A percentile compares a stretch with the other conserved stretches of the same genome.
Conservation (phyloP, 2,329 filamentous ascomycete genomes). For the Colletotrichum gigasporum region DNA sequence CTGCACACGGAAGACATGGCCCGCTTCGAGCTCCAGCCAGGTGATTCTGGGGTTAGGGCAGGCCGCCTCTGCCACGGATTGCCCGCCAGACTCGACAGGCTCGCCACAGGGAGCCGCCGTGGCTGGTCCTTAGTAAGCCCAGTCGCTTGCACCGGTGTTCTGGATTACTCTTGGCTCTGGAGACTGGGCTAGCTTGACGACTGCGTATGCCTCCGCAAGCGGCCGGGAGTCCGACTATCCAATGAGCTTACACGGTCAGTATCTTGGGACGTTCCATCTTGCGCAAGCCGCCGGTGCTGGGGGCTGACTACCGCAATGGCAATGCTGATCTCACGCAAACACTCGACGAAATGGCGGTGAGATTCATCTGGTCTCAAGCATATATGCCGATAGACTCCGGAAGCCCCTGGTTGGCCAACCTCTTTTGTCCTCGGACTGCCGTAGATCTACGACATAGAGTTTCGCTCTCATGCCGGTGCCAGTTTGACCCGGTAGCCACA, state of each 20-base stretch:
- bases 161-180: background rate
- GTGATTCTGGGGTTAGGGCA: constrained; percentile 16
- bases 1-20: background rate
- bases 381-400: background rate
- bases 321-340: background rate
- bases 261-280: background rate
- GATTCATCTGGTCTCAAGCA: constrained; percentile 2
- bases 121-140: constrained; percentile 2
- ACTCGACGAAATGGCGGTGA: constrained; percentile 23
- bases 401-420: background rate
- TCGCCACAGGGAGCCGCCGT: constrained; percentile 9
- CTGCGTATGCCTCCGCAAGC: too few relatives aligned
- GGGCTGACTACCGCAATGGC: background rate
- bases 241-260: constrained; percentile 8
- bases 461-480: constrained; percentile 17
- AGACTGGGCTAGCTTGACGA: too few relatives aligned
- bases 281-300: constrained; percentile 7
- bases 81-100: background rate
- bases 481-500: background rate
- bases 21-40: background rate
- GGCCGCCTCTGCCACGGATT: background rate
- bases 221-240: background rate
- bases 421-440: background rate
- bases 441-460: constrained; percentile 24
- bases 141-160: background rate